Conservation (phyloP, 371 early-diverging fungal species). For the Apophysomyces elegans region DNA sequence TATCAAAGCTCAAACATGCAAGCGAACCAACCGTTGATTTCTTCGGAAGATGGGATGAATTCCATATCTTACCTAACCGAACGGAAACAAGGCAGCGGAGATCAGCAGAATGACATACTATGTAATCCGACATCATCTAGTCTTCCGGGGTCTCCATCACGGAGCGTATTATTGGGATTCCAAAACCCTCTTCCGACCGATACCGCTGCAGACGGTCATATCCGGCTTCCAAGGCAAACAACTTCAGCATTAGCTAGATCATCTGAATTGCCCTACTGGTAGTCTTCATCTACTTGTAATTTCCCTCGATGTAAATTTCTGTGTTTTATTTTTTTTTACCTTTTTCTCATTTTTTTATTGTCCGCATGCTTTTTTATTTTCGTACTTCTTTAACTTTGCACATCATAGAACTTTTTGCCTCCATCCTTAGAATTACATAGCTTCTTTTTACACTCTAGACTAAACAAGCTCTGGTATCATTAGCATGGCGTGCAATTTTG, state of each 20-base stretch:
- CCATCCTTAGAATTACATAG: background rate
- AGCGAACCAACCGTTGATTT: conserved; percentile 18
- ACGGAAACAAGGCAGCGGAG: conserved; percentile 17
- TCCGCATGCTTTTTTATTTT: background rate
- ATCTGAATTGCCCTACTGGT: conserved; percentile 8
- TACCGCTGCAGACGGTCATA: background rate
- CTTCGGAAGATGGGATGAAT: conserved; percentile 19
- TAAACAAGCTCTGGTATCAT: background rate
- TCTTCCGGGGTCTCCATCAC: conserved; percentile 15
- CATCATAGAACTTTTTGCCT: conserved; percentile 1
- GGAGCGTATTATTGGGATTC: conserved; percentile 20
- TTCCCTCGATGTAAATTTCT: conserved; percentile 3
- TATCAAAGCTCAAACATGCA: background rate
- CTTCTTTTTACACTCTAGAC: background rate
- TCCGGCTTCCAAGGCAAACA: background rate
- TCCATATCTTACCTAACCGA: conserved; percentile 7
- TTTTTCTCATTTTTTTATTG: background rate
- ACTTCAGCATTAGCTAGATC: conserved; percentile 5
- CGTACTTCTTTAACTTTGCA: background rate
- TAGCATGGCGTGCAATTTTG: no score
- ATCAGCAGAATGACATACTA: conserved; percentile 28
- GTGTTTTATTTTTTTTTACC: background rate
- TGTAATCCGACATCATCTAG: conserved; percentile 34
- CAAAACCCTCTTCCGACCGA: background rate
- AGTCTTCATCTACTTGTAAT: background rate